Conservation (phyloP, 805 yeast species). For the Candida loeiensis region DNA sequence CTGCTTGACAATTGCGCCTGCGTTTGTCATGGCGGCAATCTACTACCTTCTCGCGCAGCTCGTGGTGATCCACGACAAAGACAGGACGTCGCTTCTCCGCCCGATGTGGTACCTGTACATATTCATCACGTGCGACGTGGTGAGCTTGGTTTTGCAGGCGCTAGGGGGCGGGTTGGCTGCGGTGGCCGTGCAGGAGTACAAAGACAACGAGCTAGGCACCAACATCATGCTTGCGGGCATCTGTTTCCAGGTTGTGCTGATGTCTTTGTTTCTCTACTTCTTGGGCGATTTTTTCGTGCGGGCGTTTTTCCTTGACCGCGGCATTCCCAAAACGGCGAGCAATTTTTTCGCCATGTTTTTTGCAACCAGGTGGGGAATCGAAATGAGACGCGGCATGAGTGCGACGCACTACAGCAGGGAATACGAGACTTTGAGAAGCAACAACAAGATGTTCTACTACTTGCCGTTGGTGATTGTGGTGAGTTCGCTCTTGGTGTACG, state of each 20-base stretch:
- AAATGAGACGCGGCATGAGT: constrained; percentile 15
- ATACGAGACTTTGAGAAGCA: constrained; percentile 32
- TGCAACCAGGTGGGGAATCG: constrained; percentile 18
- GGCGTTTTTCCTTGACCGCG: constrained; percentile 11
- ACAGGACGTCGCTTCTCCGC: constrained; percentile 4
- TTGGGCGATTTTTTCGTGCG: constrained; percentile 18
- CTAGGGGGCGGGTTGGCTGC: constrained; percentile 21
- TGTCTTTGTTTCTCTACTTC: constrained; percentile 18
- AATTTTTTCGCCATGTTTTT: constrained; percentile 20
- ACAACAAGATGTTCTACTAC: constrained; percentile 31
- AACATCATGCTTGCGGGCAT: constrained; percentile 21
- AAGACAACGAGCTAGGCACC: constrained; percentile 14
- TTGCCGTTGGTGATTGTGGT: constrained; percentile 45
- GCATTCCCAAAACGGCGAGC: not conserved
- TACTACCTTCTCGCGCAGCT: constrained; percentile 13
- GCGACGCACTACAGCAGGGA: constrained; percentile 32
- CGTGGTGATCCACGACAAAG: constrained; percentile 8
- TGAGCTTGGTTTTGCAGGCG: constrained; percentile 15
- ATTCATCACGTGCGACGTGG: constrained; percentile 12
- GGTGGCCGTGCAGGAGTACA: constrained; percentile 8
- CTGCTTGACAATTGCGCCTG: constrained; percentile 13
- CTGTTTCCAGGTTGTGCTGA: constrained; percentile 18
- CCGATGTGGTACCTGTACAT: constrained; percentile 14
- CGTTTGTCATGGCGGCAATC: constrained; percentile 13
- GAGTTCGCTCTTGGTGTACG: constrained; percentile 52